Evolutionary conservation across 2,329 filamentous ascomycete species (phyloP).

Genomic region (Parastagonospora nodorum): DNA sequence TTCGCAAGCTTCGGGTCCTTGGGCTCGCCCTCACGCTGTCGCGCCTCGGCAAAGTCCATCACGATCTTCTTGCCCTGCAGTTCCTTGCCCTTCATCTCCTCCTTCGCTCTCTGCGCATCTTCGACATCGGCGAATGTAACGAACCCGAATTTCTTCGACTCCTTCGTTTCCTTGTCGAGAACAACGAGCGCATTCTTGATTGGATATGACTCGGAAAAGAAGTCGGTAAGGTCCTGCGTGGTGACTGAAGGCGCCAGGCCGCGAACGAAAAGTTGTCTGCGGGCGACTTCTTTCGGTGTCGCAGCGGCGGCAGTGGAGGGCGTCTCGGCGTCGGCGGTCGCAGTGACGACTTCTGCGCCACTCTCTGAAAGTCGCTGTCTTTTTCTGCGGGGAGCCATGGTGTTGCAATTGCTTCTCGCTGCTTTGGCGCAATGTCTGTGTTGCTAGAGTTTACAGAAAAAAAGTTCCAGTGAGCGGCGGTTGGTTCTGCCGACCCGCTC

Average conservation of each 20-base stretch:
- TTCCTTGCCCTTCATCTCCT: slow-evolving; percentile 77
- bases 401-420: background rate
- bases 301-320: slow-evolving; percentile 16
- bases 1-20: slow-evolving; percentile 50
- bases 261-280: slow-evolving; percentile 75
- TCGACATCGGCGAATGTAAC: slow-evolving; percentile 95
- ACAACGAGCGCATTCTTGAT: slow-evolving; percentile 97
- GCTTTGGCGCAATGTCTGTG: background rate
- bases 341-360: slow-evolving; percentile 39
- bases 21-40: slow-evolving; percentile 66
- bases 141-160: slow-evolving; percentile 92
- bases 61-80: slow-evolving; percentile 82
- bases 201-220: slow-evolving; percentile 93
- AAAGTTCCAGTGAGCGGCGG: slow-evolving; percentile 5
- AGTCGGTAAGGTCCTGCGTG: slow-evolving; percentile 79
- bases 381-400: slow-evolving; percentile 49
- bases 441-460: background rate
- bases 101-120: slow-evolving; percentile 80
- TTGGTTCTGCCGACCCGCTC: slow-evolving; percentile 1
- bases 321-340: slow-evolving; percentile 28
- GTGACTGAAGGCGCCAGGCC: slow-evolving; percentile 80
- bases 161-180: slow-evolving; percentile 80
- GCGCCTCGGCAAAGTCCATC: slow-evolving; percentile 84
- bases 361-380: slow-evolving; percentile 48
- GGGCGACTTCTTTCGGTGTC: slow-evolving; percentile 49